Percentiles rank a stretch among this genome's conserved stretches.
These are phyloP conservation scores for barrel medic (Medicago truncatula) DNA, from an alignment of 306 rosid species.

Conservation along the genomic window MtrunA17r5.0-ANR NC_053044.1:38445001-38445500, in stretches of 20 bases:
- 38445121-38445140: constrained; percentile 16
- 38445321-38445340: not conserved
- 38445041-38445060: constrained; percentile 17
- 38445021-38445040: constrained; percentile 24
- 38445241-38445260: not conserved
- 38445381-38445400: too few species aligned
- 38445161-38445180: constrained; percentile 7
- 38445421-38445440: too few species aligned
- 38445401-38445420: too few species aligned
- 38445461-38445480: too few species aligned
- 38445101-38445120: constrained; percentile 32
- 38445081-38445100: constrained; percentile 15
- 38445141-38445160: constrained; percentile 23
- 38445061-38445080: constrained; percentile 28
- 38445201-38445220: not conserved
- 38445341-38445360: too few species aligned
- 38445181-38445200: constrained; percentile 28
- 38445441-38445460: too few species aligned
- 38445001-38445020: too few species aligned
- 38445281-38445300: too few species aligned
- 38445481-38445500: too few species aligned
- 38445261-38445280: too few species aligned
- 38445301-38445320: too few species aligned
- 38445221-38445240: not conserved
- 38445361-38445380: too few species aligned